Evolutionary conservation across 495 filamentous ascomycete species (phyloP), one percentile per base, ranked within the genome.

Genomic region (Lepraria neglecta): DNA sequence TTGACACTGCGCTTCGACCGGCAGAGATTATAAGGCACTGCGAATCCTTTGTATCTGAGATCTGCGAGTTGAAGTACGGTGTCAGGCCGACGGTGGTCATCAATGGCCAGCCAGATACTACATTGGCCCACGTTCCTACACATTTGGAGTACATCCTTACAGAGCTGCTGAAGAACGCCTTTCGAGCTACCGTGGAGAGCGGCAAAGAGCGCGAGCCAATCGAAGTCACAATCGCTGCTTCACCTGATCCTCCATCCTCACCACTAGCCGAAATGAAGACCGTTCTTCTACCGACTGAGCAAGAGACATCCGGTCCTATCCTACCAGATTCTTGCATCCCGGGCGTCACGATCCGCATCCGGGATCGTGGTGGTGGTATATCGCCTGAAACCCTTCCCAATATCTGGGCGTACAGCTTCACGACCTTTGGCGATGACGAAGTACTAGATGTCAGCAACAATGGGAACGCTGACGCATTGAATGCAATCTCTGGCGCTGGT

Each of bases 71-170:
- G 21, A 90, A 91, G 46, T 98, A 97, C 73, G 94, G 94, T 19
- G 87, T 95, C 3, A 83, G 94, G 0, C 94, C 94, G 1, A 80
- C 81, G 14, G 78, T 96, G 65, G 73, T 86, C 14, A 89, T 98
- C 65, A 86, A 90, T 61, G 94, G 92, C 33, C 82, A 92, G 64
- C 83, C 87, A 0, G 84, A 88, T 46, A 87, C 91, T 14, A 82
- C 81, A 0, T 92, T 97, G 67, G 91, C 94, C 15, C 91, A 95
- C 65, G 85, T 98, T 6, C 92, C 94, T 6, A 92, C 95, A 60
- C 94, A 98, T 71, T 78, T 97, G 17, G 94, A 97, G 71, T 98
- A 98, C 72, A 96, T 98, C 64, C 80, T 96, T 60, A 97, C 92
- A 0, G 94, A 98, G 74, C 81, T 98, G 7, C 76, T 98, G 52